Conservation (phyloP, 192 early-diverging fungal species). For the Mortierella alpina region DNA sequence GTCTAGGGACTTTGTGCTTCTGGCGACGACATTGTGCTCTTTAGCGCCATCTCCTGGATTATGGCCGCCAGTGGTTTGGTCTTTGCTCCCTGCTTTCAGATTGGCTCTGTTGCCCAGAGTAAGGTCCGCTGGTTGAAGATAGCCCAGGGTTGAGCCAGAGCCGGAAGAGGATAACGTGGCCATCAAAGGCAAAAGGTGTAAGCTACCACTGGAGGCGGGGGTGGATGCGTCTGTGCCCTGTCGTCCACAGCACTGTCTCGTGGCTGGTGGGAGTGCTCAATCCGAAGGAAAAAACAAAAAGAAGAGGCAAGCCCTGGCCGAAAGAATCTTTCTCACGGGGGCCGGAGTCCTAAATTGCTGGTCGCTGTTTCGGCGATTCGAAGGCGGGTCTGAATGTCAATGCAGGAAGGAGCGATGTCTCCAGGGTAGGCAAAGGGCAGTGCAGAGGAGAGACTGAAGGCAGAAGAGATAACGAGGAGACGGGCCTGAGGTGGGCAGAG, state of each 20-base stretch:
- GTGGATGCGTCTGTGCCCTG: background rate
- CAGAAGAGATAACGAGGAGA: too few species aligned
- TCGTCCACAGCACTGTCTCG: background rate
- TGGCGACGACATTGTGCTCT: background rate
- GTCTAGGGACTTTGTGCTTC: constrained; percentile 54
- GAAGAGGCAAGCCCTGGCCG: too few species aligned
- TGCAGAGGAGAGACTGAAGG: too few species aligned
- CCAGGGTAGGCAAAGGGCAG: too few species aligned
- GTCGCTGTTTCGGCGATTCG: too few species aligned
- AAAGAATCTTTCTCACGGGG: too few species aligned
- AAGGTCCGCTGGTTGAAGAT: constrained; percentile 11
- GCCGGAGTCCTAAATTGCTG: too few species aligned
- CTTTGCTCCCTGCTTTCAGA: background rate
- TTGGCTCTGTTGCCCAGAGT: background rate
- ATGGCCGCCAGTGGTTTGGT: background rate
- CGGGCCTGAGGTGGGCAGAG: too few species aligned
- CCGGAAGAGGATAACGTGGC: constrained; percentile 26
- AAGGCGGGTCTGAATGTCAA: too few species aligned
- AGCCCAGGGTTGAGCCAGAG: constrained; percentile 27
- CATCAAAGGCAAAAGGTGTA: constrained; percentile 16
- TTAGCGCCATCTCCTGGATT: constrained; percentile 6
- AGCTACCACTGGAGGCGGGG: background rate
- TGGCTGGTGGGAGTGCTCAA: too few species aligned
- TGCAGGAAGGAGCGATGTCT: too few species aligned
- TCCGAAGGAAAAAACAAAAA: too few species aligned